phyloP scores from a whole-genome alignment of 345 rosid species.

The Eucalyptus camaldulensis region DNA sequence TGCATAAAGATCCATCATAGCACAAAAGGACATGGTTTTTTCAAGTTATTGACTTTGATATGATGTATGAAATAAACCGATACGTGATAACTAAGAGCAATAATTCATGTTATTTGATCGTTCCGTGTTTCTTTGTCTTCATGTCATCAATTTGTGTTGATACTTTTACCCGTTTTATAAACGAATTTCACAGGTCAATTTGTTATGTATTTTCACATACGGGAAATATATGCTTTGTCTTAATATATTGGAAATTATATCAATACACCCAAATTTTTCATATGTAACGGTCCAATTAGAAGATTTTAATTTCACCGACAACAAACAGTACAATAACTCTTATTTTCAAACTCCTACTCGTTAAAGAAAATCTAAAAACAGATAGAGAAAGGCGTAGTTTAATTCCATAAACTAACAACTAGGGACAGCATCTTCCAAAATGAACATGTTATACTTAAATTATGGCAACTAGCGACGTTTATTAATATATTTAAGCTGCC shows the following conservation, averaged over 20 bases:
- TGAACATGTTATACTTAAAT: too few relatives aligned
- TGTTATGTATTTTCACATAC: background rate
- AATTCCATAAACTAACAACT: background rate
- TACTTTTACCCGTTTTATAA: background rate
- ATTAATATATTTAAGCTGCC: background rate
- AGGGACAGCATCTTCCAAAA: background rate
- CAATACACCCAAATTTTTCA: background rate
- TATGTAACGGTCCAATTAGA: too few relatives aligned
- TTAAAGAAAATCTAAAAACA: background rate
- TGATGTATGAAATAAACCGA: background rate
- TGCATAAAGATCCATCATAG: background rate
- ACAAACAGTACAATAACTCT: too few relatives aligned
- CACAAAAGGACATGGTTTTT: background rate
- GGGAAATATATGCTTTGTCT: background rate
- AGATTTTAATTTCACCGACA: too few relatives aligned
- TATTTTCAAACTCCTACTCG: too few relatives aligned
- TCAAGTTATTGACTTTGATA: background rate
- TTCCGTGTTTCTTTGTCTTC: background rate
- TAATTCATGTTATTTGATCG: background rate
- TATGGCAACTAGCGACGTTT: background rate
- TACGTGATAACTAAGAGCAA: background rate
- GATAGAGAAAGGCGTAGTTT: background rate
- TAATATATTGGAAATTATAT: background rate
- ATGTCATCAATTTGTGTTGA: accelerated
- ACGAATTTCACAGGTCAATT: background rate